Conservation (phyloP, 306 rosid genomes). For the Vigna reflexopilosa region DNA sequence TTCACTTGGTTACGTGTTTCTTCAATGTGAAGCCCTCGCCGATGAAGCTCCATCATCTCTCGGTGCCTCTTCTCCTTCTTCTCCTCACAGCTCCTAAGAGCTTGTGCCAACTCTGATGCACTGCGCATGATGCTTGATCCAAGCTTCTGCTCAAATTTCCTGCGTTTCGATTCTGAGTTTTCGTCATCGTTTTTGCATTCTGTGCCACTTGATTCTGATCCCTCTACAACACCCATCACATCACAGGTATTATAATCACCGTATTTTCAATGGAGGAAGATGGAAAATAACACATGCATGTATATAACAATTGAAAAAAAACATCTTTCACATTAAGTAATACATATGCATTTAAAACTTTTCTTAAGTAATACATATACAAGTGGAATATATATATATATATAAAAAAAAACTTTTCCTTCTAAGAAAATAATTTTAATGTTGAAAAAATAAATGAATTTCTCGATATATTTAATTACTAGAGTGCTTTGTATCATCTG, state of each 20-base stretch:
- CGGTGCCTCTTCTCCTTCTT: constrained; percentile 53
- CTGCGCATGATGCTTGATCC: constrained; percentile 50
- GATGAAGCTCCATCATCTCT: constrained; percentile 45
- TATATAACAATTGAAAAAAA: too few relatives aligned
- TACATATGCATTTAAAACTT: too few relatives aligned
- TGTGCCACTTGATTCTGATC: constrained; percentile 41
- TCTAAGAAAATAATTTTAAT: too few relatives aligned
- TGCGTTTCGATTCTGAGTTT: constrained; percentile 37
- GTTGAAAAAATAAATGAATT: too few relatives aligned
- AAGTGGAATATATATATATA: too few relatives aligned
- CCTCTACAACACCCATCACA: constrained; percentile 12
- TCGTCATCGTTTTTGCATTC: constrained; percentile 34
- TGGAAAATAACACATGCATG: too few relatives aligned
- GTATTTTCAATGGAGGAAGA: too few relatives aligned
- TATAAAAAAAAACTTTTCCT: too few relatives aligned
- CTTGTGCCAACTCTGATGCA: constrained; percentile 44
- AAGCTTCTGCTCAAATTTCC: constrained; percentile 42
- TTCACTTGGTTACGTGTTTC: constrained; percentile 44
- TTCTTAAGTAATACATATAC: too few relatives aligned
- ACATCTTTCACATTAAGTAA: too few relatives aligned
- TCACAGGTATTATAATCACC: not conserved
- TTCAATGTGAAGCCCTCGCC: constrained; percentile 43
- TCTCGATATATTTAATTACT: too few relatives aligned
- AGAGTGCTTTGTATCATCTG: too few relatives aligned
- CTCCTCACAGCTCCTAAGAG: constrained; percentile 46